phyloP scores from a whole-genome alignment of 805 yeast species.

The Pichia pseudocactophila region DNA sequence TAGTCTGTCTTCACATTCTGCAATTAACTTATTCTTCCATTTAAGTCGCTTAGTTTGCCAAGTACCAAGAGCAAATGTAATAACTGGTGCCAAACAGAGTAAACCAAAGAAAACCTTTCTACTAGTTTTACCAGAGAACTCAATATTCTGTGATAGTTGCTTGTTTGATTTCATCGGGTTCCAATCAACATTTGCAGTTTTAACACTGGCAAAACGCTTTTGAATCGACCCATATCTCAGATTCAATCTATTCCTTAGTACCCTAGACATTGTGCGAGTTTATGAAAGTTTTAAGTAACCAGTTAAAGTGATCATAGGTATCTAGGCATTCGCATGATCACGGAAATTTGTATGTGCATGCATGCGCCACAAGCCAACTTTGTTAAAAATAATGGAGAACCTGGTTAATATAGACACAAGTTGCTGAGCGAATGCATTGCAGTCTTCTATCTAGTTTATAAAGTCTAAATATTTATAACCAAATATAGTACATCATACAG shows the following conservation, averaged over 20 bases:
- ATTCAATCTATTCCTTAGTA: neutral
- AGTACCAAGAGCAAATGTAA: constrained; percentile 77
- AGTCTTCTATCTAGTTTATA: too few relatives aligned
- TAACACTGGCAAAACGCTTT: constrained; percentile 30
- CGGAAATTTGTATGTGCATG: too few relatives aligned
- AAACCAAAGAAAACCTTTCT: constrained; percentile 27
- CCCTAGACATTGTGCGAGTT: neutral
- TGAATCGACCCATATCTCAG: neutral
- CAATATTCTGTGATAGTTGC: constrained; percentile 29
- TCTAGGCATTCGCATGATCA: too few relatives aligned
- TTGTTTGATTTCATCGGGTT: constrained; percentile 53
- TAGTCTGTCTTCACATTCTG: constrained; percentile 73
- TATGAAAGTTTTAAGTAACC: too few relatives aligned
- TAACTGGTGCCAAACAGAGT: constrained; percentile 71
- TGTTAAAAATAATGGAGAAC: too few relatives aligned
- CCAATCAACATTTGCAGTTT: constrained; percentile 78
- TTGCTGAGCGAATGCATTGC: too few relatives aligned
- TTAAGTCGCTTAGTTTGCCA: constrained; percentile 84
- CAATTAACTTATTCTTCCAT: constrained; percentile 83
- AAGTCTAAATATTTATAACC: too few relatives aligned
- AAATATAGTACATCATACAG: too few relatives aligned
- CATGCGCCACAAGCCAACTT: too few relatives aligned
- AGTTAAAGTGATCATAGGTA: too few relatives aligned
- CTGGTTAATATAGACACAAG: too few relatives aligned
- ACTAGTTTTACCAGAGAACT: constrained; percentile 16